These are phyloP conservation scores for Colletotrichum destructivum DNA, from an alignment of 2,329 filamentous ascomycete species.

Conservation along the genomic window DNA sequence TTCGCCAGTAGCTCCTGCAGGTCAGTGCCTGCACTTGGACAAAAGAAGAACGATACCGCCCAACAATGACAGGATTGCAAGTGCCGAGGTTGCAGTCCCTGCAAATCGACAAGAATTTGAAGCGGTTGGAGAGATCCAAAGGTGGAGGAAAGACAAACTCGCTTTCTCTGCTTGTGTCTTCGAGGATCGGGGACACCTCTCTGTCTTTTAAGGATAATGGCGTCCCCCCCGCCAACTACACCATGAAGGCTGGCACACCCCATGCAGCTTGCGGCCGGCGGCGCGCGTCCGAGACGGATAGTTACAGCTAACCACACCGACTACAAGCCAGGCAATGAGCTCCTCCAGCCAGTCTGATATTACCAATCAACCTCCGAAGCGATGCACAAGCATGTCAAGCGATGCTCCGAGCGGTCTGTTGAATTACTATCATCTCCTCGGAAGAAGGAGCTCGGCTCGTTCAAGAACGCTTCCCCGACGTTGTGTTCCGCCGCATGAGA, in stretches of 20 bases:
- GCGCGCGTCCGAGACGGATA: conserved; percentile 17
- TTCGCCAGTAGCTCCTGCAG: conserved; percentile 20
- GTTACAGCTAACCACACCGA: conserved; percentile 26
- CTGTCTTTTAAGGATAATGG: conserved; percentile 22
- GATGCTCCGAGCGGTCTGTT: not conserved
- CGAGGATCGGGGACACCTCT: conserved; percentile 5
- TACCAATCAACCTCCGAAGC: not conserved
- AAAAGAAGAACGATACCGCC: not conserved
- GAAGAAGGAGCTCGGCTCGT: conserved; percentile 5
- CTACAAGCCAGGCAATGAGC: not conserved
- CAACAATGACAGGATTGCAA: not conserved
- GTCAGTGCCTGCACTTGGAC: conserved; percentile 28
- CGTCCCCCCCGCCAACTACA: conserved; percentile 5
- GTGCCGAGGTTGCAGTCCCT: not conserved
- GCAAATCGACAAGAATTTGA: not conserved
- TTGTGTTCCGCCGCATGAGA: conserved; percentile 3
- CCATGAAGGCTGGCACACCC: conserved; percentile 16
- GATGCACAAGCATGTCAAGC: conserved; percentile 9
- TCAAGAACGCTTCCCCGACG: not conserved
- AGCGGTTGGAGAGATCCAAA: not conserved
- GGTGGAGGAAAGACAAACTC: not conserved
- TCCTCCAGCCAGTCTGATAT: not conserved
- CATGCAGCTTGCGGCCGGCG: conserved; percentile 21
- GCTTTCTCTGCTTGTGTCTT: not conserved
- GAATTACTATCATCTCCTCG: not conserved